A percentile compares a stretch with the other conserved stretches of the same genome.
phyloP scores from a whole-genome alignment of 306 rosid species.

The Potentilla sterilis region DNA sequence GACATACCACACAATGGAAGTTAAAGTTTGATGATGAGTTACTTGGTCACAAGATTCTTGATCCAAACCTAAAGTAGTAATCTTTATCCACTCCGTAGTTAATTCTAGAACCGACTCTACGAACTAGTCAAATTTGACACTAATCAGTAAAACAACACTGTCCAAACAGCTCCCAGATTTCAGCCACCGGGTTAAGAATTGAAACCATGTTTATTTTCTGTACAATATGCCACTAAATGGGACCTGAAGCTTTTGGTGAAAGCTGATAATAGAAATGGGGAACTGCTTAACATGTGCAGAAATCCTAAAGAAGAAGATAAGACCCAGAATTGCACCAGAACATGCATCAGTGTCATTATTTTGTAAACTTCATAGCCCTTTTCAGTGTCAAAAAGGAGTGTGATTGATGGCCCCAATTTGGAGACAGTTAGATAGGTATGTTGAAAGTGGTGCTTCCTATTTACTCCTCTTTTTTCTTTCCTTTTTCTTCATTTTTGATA shows the following conservation, averaged over 20 bases:
- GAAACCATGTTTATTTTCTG: not conserved
- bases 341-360: not conserved
- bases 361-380: not conserved
- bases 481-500: not conserved
- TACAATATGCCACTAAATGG: not conserved
- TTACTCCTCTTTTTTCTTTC: not conserved
- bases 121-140: not conserved
- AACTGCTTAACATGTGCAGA: constrained; percentile 2
- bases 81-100: not conserved
- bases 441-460: not conserved
- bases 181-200: not conserved
- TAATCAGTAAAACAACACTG: no score
- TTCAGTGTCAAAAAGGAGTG: not conserved
- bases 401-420: constrained; percentile 4
- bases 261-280: not conserved
- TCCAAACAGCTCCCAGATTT: not conserved
- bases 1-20: not conserved
- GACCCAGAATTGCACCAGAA: not conserved
- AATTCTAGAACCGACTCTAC: not conserved
- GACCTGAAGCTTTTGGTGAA: not conserved
- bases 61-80: not conserved
- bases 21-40: not conserved
- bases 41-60: not conserved
- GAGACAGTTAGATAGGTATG: not conserved
- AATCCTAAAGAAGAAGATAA: constrained; percentile 3